These are phyloP conservation scores for Hypomyces rosellus DNA, from an alignment of 2,329 filamentous ascomycete genomes.

Conservation along the genomic window DNA sequence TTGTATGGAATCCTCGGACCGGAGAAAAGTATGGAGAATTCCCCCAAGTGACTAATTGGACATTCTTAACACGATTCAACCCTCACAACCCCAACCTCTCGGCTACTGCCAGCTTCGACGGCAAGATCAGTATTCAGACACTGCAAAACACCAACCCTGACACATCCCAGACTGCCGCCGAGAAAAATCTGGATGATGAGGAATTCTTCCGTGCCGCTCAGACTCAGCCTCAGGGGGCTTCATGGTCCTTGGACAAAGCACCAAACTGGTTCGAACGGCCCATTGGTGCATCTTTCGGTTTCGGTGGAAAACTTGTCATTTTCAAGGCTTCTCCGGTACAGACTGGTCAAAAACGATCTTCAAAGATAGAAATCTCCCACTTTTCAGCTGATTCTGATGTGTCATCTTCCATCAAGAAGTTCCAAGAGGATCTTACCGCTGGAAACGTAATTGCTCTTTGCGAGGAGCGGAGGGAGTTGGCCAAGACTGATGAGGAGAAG, in stretches of 20 bases:
- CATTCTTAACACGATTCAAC: slow-evolving; percentile 91
- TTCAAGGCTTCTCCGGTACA: slow-evolving; percentile 56
- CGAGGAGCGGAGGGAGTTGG: slow-evolving; percentile 66
- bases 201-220: slow-evolving; percentile 96
- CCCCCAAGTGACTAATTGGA: slow-evolving; percentile 98
- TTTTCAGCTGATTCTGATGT: slow-evolving; percentile 85
- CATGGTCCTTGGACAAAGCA: slow-evolving; percentile 78
- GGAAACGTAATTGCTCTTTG: slow-evolving; percentile 77
- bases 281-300: slow-evolving; percentile 83
- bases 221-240: slow-evolving; percentile 81
- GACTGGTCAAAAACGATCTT: slow-evolving; percentile 59
- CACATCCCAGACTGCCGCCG: slow-evolving; percentile 58
- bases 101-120: slow-evolving; percentile 94
- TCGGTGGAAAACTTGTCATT: slow-evolving; percentile 84
- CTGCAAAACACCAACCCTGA: slow-evolving; percentile 87
- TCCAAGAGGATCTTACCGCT: slow-evolving; percentile 72
- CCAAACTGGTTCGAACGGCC: slow-evolving; percentile 89
- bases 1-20: slow-evolving; percentile 94
- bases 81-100: slow-evolving; percentile 87
- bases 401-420: slow-evolving; percentile 75
- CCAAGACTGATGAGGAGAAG: slow-evolving; percentile 84
- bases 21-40: slow-evolving; percentile 86
- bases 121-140: slow-evolving; percentile 90
- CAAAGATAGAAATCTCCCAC: slow-evolving; percentile 76
- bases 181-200: slow-evolving; percentile 74